Evolutionary conservation across 2,329 filamentous ascomycete genomes (phyloP).

Genomic region (Xylariales sp.): DNA sequence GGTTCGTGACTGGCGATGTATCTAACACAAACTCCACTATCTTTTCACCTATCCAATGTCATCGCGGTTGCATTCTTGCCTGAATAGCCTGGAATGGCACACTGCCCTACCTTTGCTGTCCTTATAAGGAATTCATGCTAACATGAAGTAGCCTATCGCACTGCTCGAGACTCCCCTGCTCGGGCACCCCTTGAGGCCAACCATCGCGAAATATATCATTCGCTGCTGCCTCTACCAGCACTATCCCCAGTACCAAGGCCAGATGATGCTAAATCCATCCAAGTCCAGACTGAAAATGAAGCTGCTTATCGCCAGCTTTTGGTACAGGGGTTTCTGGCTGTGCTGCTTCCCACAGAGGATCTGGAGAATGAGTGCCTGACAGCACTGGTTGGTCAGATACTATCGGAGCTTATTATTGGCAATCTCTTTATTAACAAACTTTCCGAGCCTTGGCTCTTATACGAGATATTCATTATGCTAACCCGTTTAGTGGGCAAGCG

Average conservation of each 20-base stretch:
- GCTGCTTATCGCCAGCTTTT: conserved; percentile 80
- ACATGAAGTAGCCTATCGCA: conserved; percentile 62
- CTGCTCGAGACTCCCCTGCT: conserved; percentile 55
- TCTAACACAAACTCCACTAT: not conserved
- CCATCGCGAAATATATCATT: conserved; percentile 72
- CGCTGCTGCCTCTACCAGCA: conserved; percentile 74
- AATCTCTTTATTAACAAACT: conserved; percentile 75
- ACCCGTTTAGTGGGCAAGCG: conserved; percentile 35
- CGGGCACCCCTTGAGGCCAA: conserved; percentile 57
- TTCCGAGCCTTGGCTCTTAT: conserved; percentile 85
- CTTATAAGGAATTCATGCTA: not conserved
- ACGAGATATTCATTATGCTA: conserved; percentile 75
- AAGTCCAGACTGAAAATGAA: conserved; percentile 72
- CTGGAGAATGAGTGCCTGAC: conserved; percentile 83
- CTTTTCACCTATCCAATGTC: no score
- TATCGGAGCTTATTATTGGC: conserved; percentile 85
- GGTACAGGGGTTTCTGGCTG: conserved; percentile 74
- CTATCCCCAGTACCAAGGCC: conserved; percentile 69
- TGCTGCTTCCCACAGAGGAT: conserved; percentile 89
- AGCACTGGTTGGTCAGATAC: conserved; percentile 77
- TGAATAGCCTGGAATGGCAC: no score
- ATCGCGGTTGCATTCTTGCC: no score
- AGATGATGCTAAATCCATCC: conserved; percentile 42
- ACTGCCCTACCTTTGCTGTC: not conserved
- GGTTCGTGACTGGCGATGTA: conserved; percentile 44